Conservation (phyloP, 345 rosid genomes). For the Gossypium arboreum region DNA sequence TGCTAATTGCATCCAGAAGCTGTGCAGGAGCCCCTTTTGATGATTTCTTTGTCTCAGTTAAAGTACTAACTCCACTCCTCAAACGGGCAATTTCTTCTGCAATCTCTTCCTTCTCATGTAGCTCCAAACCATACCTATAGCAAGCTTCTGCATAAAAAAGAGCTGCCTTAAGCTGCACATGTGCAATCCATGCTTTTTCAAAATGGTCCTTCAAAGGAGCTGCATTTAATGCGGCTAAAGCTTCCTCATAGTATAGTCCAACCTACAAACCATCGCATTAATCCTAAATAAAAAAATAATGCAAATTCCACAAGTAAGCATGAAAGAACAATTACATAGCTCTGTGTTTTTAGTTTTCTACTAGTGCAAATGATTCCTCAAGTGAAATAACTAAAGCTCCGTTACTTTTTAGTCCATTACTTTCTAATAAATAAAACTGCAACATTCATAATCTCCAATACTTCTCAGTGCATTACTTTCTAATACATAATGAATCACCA, state of each 20-base stretch:
- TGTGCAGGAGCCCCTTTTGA: constrained; percentile 81
- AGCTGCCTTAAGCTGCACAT: constrained; percentile 87
- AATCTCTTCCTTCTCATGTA: constrained; percentile 94
- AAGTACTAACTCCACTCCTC: constrained; percentile 59
- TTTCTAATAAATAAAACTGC: neutral
- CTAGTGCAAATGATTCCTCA: neutral
- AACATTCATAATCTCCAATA: neutral
- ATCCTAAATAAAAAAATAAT: neutral
- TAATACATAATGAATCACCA: neutral
- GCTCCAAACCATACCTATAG: constrained; percentile 72
- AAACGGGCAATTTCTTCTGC: constrained; percentile 93
- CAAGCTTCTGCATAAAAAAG: constrained; percentile 87
- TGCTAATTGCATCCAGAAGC: constrained; percentile 76
- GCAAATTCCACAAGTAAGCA: neutral
- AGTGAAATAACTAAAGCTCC: neutral
- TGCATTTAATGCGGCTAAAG: constrained; percentile 61
- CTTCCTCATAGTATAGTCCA: constrained; percentile 91
- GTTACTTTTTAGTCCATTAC: neutral
- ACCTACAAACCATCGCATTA: constrained; percentile 43
- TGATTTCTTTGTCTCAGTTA: constrained; percentile 76
- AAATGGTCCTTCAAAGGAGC: constrained; percentile 91
- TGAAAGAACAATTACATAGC: neutral
- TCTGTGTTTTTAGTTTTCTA: neutral
- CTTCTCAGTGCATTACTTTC: neutral
- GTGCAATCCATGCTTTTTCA: constrained; percentile 85